Base-by-base conservation (phyloP, 306 rosid genomes). In the Cicer arietinum region DNA sequence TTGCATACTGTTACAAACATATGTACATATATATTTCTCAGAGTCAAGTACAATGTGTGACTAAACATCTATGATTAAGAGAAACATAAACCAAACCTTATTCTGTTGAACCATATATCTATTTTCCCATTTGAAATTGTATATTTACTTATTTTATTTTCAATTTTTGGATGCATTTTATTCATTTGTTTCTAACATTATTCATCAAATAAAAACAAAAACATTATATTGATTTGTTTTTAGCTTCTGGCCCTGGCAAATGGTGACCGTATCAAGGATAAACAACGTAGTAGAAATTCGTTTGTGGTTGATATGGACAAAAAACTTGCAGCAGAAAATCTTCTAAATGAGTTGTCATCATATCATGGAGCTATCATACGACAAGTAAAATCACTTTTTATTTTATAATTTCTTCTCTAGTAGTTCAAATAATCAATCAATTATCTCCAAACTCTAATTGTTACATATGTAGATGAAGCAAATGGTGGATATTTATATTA, bases 401-500 rank as follows among this genome's bases (percentile, higher is more conserved):
- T 44, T 51, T 20, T 43, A 20, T 68, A 17, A 53, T 52, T 47
- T 39, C 42, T 57, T 47, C 39, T 80, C 7, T 45, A 5, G 40
- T 60, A 67, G 39, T 41, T 57, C 62, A n/a, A 67, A 76, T 25
- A 78, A 65, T 58, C 47, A 60, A 41, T 25, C 67, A 16, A 11
- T 44, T 57, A 72, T 67, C 51, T 40, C 71, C 17, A 43, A 67
- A 74, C 58, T 45, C 57, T 67, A 35, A 69, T 13, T 82, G 17
- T 70, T 20, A 16, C 57, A 20, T 47, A n/a, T 51, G 16, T 74
- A 93, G 98, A 92, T 87, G 89, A 91, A 85, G 80, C 96, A 90
- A 86, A 88, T 93, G 98, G 98, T 93, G 75, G 98, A 93, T 87
- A 88, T 93, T 71, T 93, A 93, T 81, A 91, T 93, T 84, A 91